Evolutionary conservation across 768 basidiomycete species (phyloP).

Genomic region (Boletus speciosus): DNA sequence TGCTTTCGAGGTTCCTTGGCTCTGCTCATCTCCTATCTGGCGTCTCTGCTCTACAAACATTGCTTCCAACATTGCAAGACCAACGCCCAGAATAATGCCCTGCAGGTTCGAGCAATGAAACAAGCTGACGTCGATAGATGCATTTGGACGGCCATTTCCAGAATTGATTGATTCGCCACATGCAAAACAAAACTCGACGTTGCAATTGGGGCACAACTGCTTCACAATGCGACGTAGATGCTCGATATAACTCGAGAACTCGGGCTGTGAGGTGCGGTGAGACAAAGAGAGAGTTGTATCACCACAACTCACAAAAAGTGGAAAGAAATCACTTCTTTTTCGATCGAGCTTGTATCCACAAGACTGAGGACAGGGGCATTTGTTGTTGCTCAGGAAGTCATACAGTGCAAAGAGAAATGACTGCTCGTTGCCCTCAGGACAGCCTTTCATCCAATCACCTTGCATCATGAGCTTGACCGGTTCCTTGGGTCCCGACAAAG

Average conservation of each 20-base stretch:
- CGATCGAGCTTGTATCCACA: constrained; percentile 65
- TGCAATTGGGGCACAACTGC: constrained; percentile 61
- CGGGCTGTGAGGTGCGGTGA: constrained; percentile 44
- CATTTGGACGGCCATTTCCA: constrained; percentile 43
- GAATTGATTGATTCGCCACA: constrained; percentile 65
- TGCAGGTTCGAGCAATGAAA: constrained; percentile 91
- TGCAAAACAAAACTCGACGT: constrained; percentile 63
- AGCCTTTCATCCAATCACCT: constrained; percentile 97
- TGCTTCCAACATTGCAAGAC: constrained; percentile 81
- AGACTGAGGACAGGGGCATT: constrained; percentile 67
- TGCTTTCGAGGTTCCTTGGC: constrained; percentile 23
- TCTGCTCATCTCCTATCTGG: constrained; percentile 28
- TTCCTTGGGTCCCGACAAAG: constrained; percentile 42
- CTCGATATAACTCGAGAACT: constrained; percentile 67
- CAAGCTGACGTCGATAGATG: constrained; percentile 51
- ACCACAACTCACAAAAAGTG: constrained; percentile 64
- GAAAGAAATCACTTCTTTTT: constrained; percentile 76
- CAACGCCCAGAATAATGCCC: constrained; percentile 88
- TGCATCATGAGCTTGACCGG: constrained; percentile 71
- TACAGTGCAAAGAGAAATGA: constrained; percentile 84
- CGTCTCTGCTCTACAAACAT: constrained; percentile 56
- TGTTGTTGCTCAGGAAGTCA: constrained; percentile 60
- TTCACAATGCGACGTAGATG: constrained; percentile 57
- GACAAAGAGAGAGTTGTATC: background rate
- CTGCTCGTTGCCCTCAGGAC: constrained; percentile 91